Base-by-base conservation (phyloP, 768 basidiomycete species). In the Austroboletus eburneus region DNA sequence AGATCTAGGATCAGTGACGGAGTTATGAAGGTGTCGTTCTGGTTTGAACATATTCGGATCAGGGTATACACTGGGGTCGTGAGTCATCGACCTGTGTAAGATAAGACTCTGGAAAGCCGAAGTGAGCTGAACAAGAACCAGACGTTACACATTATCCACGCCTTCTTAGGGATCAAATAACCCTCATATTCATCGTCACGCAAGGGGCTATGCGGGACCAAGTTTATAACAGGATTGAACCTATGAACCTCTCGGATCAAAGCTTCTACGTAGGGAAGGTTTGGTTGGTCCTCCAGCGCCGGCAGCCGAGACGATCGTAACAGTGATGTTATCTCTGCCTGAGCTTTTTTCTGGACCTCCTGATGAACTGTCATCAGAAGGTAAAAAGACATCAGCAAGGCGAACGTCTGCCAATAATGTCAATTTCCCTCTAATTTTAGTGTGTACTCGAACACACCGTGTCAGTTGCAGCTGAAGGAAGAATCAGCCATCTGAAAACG, bases 11-110 rank as follows among this genome's bases (percentile, higher is more conserved):
- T 64, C 60, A 14, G 51, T 53, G 1, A 46, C 46, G 10, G 35
- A 37, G 30, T 9, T 13, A n/a, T 33, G 36, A 2, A 65, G 48
- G 36, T 56, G 57, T 4, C 67, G 62, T 10, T 61, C 55, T 7
- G 65, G 65, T 22, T 57, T 56, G 52, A 69, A 68, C 16, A 16
- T 36, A 37, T 56, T 45, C 4, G 63, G 62, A 25, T 68, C 42
- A 3, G 66, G 62, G 38, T 66, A 70, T 9, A 56, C 12, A 14
- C 50, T 39, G n/a, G 56, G 48, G 42, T 70, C 66, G 32, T 61
- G 66, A 2, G 64, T 56, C 38, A 70, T 68, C 9, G 58, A 61
- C 65, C 67, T 67, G 39, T 42, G 29, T 20, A 22, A 39, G 14
- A 8, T 36, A 17, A 48, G 8, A 21, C 22, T n/a, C n/a, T n/a